Evolutionary conservation across 306 rosid genomes (phyloP).

Genomic region (Luffa aegyptiaca): DNA sequence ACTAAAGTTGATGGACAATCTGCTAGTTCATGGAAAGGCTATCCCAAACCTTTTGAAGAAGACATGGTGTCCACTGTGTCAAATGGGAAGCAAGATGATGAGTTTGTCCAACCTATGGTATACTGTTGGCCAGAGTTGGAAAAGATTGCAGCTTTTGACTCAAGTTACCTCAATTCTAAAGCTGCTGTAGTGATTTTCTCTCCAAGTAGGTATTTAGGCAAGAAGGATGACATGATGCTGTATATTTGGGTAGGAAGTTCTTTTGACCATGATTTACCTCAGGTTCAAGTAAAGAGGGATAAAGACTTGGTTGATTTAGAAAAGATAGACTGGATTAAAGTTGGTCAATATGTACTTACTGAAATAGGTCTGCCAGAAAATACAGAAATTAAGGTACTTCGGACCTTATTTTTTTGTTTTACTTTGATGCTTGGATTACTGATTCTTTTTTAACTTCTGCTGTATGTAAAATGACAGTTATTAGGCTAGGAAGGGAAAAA

Average conservation of each 20-base stretch:
- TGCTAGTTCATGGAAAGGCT: constrained; percentile 19
- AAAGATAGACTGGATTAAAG: constrained; percentile 52
- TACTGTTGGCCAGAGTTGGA: constrained; percentile 78
- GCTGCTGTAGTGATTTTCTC: constrained; percentile 62
- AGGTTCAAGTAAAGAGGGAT: constrained; percentile 38
- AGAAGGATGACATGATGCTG: constrained; percentile 31
- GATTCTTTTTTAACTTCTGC: not conserved
- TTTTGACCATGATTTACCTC: constrained; percentile 34
- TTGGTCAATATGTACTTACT: constrained; percentile 43
- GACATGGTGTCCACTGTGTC: constrained; percentile 22
- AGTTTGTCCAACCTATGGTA: constrained; percentile 31
- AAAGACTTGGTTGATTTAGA: constrained; percentile 32
- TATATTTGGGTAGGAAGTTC: constrained; percentile 83
- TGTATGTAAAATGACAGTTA: not conserved
- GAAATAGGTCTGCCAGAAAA: constrained; percentile 50
- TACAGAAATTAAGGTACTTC: constrained; percentile 54
- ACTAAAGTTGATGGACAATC: constrained; percentile 19
- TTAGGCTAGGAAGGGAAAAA: not conserved
- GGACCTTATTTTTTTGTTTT: not conserved
- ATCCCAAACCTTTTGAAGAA: constrained; percentile 16
- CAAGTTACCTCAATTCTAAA: constrained; percentile 54
- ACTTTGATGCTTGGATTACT: not conserved
- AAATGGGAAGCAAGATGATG: constrained; percentile 28
- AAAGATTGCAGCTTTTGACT: constrained; percentile 38
- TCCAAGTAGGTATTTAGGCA: constrained; percentile 30